phyloP scores from a whole-genome alignment of 2,329 filamentous ascomycete genomes.

The Ascochyta fabae region DNA sequence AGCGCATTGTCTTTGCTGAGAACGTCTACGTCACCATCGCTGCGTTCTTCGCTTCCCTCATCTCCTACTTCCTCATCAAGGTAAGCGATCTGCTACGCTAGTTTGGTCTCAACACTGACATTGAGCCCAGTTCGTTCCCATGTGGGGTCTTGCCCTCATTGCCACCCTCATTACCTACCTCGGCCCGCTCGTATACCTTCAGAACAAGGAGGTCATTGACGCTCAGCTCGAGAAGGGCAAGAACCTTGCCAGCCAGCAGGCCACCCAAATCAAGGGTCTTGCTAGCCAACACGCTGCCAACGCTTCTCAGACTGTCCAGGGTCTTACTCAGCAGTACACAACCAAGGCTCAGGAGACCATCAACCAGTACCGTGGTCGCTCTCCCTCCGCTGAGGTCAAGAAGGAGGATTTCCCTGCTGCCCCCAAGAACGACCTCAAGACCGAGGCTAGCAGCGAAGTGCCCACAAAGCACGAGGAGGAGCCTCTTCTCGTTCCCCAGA shows the following conservation, averaged over 20 bases:
- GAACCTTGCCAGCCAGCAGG: slow-evolving; percentile 63
- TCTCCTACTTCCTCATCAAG: slow-evolving; percentile 70
- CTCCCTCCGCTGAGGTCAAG: slow-evolving; percentile 47
- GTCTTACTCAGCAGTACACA: slow-evolving; percentile 66
- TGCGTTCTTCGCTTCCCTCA: slow-evolving; percentile 64
- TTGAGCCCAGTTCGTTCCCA: slow-evolving; percentile 57
- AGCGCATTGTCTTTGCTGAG: slow-evolving; percentile 70
- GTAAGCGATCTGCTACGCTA: background rate
- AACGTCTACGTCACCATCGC: slow-evolving; percentile 66
- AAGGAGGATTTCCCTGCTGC: slow-evolving; percentile 41
- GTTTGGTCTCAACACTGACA: background rate
- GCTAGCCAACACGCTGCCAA: slow-evolving; percentile 66
- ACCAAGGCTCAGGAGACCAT: slow-evolving; percentile 63
- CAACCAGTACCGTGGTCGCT: slow-evolving; percentile 48
- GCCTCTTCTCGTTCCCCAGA: slow-evolving; percentile 32
- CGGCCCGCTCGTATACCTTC: slow-evolving; percentile 67
- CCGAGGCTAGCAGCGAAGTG: slow-evolving; percentile 14
- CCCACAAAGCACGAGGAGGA: slow-evolving; percentile 26
- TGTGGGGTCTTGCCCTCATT: slow-evolving; percentile 68
- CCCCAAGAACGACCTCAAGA: slow-evolving; percentile 33
- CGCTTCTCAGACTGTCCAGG: slow-evolving; percentile 63
- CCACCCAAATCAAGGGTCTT: slow-evolving; percentile 65
- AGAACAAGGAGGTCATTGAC: slow-evolving; percentile 70
- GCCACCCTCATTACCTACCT: slow-evolving; percentile 64
- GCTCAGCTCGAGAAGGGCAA: slow-evolving; percentile 62